Percentiles rank a stretch among this genome's conserved stretches.
phyloP scores from a whole-genome alignment of 768 basidiomycete genomes.

The Bullera alba region DNA sequence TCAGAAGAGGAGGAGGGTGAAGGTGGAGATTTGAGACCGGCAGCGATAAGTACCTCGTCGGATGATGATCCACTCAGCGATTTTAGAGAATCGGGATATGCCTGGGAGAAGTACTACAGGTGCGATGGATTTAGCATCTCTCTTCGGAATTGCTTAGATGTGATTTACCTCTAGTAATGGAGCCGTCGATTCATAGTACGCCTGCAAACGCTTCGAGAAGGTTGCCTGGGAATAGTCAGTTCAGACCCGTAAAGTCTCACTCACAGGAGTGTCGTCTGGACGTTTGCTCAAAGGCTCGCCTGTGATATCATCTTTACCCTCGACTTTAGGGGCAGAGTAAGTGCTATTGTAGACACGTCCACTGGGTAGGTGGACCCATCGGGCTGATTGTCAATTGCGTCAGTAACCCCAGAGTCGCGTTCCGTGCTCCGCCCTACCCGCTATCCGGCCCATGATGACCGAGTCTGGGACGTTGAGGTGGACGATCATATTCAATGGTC shows the following conservation, averaged over 20 bases:
- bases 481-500: conserved; percentile 46
- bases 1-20: conserved; percentile 2
- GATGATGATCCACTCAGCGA: conserved; percentile 44
- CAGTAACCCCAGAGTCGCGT: background rate
- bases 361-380: conserved; percentile 46
- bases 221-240: conserved; percentile 33
- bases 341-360: conserved; percentile 46
- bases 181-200: conserved; percentile 45
- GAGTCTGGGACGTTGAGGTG: conserved; percentile 46
- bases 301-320: conserved; percentile 45
- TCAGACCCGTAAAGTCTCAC: background rate
- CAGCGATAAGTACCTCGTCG: conserved; percentile 45
- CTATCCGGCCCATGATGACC: conserved; percentile 45
- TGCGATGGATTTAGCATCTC: background rate
- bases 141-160: background rate
- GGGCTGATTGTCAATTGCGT: conserved; percentile 34
- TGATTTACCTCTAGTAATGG: conserved; percentile 41
- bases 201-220: conserved; percentile 43
- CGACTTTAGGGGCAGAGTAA: conserved; percentile 43
- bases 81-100: conserved; percentile 38
- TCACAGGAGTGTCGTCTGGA: conserved; percentile 46
- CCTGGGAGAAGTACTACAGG: conserved; percentile 38
- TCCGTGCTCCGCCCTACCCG: conserved; percentile 22
- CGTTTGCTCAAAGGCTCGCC: conserved; percentile 44
- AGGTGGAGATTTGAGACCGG: conserved; percentile 12